Evolutionary conservation across 208 protist genomes (phyloP).

Genomic region (Naegleria lovaniensis): DNA sequence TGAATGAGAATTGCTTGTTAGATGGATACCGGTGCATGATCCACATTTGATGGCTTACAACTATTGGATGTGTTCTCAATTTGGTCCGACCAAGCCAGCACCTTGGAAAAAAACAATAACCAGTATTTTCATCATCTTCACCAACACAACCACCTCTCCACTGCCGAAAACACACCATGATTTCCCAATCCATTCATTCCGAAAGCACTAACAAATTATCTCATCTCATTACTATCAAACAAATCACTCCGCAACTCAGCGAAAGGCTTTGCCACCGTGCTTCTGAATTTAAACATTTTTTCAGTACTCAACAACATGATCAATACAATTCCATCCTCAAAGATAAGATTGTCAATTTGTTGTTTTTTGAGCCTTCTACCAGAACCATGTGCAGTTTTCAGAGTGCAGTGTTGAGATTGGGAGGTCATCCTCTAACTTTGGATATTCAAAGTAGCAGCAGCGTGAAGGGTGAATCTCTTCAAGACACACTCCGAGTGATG

Average conservation of each 20-base stretch:
- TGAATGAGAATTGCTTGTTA: too few relatives aligned
- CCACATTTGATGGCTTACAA: too few relatives aligned
- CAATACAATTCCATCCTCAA: neutral
- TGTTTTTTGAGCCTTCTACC: slow-evolving; percentile 23
- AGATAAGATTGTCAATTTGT: neutral
- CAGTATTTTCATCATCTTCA: too few relatives aligned
- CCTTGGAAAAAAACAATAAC: too few relatives aligned
- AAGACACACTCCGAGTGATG: slow-evolving; percentile 70
- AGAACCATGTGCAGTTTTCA: slow-evolving; percentile 24
- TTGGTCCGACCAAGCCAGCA: too few relatives aligned
- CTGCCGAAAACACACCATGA: too few relatives aligned
- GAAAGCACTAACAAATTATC: too few relatives aligned
- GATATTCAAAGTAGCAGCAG: slow-evolving; percentile 47
- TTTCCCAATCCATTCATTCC: too few relatives aligned
- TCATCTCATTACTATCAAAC: neutral
- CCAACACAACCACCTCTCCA: too few relatives aligned
- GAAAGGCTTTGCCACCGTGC: neutral
- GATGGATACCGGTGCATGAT: too few relatives aligned
- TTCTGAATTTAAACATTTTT: neutral
- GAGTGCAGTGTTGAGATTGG: neutral
- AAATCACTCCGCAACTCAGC: neutral
- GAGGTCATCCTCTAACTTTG: slow-evolving; percentile 30
- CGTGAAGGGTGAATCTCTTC: slow-evolving; percentile 71
- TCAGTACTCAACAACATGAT: neutral
- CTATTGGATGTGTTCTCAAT: too few relatives aligned